These are phyloP conservation scores for Podospora bellae-mahoneyi DNA, from an alignment of 495 filamentous ascomycete species.

Conservation along the genomic window DNA sequence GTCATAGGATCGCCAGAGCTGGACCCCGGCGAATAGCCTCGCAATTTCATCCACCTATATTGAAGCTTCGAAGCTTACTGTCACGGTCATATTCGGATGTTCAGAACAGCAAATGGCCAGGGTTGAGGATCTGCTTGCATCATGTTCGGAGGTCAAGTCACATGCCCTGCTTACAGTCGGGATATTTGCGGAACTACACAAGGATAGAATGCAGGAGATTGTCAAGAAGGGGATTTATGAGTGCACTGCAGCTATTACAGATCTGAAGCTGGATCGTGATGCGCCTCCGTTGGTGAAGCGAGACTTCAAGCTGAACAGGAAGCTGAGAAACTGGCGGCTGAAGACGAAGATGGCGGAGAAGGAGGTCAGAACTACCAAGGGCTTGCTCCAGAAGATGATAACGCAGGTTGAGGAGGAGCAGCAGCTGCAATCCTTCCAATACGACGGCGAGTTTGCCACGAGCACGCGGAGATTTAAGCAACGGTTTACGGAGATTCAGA, in stretches of 20 bases:
- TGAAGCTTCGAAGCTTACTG: neutral
- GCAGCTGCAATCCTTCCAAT: neutral
- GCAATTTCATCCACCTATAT: conserved; percentile 2
- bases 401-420: neutral
- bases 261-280: neutral
- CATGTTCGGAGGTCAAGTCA: conserved; percentile 14
- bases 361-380: conserved; percentile 9
- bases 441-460: neutral
- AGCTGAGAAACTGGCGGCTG: neutral
- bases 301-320: neutral
- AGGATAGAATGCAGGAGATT: conserved; percentile 10
- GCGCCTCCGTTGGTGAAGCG: neutral
- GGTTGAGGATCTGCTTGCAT: neutral
- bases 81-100: neutral
- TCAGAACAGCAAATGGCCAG: neutral
- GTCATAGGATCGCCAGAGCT: neutral
- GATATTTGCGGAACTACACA: conserved; percentile 22
- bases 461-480: conserved; percentile 9
- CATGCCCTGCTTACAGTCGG: conserved; percentile 20
- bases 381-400: conserved; percentile 11
- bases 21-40: neutral
- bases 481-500: conserved; percentile 16
- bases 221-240: neutral
- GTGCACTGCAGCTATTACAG: neutral
- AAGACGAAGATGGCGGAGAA: conserved; percentile 8